These are phyloP conservation scores for Didymellaceae sp. DNA, from an alignment of 2,329 filamentous ascomycete genomes.

Conservation along the genomic window DNA sequence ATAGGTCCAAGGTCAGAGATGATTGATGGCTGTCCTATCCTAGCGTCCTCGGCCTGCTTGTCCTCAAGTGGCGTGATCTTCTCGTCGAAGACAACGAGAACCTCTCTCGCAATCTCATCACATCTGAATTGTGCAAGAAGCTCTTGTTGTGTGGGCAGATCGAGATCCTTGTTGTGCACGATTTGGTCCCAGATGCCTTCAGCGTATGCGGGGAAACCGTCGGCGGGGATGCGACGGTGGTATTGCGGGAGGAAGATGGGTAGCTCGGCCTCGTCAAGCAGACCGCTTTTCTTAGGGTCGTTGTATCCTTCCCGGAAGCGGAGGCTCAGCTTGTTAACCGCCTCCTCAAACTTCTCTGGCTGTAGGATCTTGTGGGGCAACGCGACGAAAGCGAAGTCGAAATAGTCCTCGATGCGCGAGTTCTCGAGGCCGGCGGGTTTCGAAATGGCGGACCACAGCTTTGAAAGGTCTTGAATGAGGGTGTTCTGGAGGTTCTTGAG, in stretches of 20 bases:
- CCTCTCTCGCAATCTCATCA: slow-evolving; percentile 93
- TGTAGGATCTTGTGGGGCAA: slow-evolving; percentile 97
- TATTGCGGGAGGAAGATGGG: slow-evolving; percentile 93
- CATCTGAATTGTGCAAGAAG: slow-evolving; percentile 95
- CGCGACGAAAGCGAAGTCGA: slow-evolving; percentile 96
- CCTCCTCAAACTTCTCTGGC: slow-evolving; percentile 84
- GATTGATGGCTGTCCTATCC: slow-evolving; percentile 74
- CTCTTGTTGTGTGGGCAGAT: slow-evolving; percentile 96
- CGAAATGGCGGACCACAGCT: slow-evolving; percentile 91
- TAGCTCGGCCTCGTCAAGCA: slow-evolving; percentile 73
- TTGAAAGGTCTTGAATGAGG: slow-evolving; percentile 84
- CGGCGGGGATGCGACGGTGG: slow-evolving; percentile 92
- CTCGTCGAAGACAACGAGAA: slow-evolving; percentile 81
- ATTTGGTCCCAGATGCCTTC: slow-evolving; percentile 98
- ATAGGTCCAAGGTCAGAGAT: slow-evolving; percentile 75
- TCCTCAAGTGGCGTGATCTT: slow-evolving; percentile 85
- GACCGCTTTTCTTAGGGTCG: slow-evolving; percentile 66
- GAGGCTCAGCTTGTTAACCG: slow-evolving; percentile 78
- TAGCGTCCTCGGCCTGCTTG: slow-evolving; percentile 76
- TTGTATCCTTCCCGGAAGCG: slow-evolving; percentile 84
- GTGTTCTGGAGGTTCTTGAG: slow-evolving; percentile 89
- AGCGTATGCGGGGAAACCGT: slow-evolving; percentile 94
- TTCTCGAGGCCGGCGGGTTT: slow-evolving; percentile 89
- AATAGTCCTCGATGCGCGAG: slow-evolving; percentile 93
- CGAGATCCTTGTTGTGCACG: slow-evolving; percentile 97